Conservation (phyloP, 2,329 filamentous ascomycete species). For the Capronia epimyces region DNA sequence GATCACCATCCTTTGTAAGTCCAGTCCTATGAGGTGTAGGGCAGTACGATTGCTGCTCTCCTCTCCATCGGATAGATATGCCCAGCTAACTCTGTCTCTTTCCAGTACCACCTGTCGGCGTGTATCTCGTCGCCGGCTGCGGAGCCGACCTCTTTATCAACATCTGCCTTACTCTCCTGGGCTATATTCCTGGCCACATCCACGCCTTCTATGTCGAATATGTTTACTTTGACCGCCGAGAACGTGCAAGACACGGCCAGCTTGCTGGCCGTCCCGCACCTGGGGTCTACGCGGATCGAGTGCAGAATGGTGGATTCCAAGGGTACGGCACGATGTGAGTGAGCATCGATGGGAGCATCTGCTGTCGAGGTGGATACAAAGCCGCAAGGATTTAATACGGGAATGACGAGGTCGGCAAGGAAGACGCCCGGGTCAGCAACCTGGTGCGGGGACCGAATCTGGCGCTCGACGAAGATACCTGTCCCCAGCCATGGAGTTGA, state of each 20-base stretch:
- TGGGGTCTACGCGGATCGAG: slow-evolving; percentile 26
- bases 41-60: neutral
- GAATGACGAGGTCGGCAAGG: no score
- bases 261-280: slow-evolving; percentile 21
- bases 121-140: slow-evolving; percentile 90
- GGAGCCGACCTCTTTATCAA: slow-evolving; percentile 83
- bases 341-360: neutral
- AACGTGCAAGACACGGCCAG: slow-evolving; percentile 25
- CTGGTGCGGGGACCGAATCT: no score
- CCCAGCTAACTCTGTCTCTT: slow-evolving; percentile 1
- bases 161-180: slow-evolving; percentile 75
- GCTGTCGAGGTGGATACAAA: neutral
- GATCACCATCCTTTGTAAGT: slow-evolving; percentile 29
- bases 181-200: slow-evolving; percentile 54
- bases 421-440: no score
- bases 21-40: neutral
- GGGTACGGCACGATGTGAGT: slow-evolving; percentile 27
- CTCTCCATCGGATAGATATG: neutral
- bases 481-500: no score
- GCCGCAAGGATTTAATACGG: no score
- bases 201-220: slow-evolving; percentile 31
- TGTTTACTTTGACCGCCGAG: slow-evolving; percentile 29
- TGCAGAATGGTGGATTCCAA: slow-evolving; percentile 24
- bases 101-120: slow-evolving; percentile 71
- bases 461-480: no score